Evolutionary conservation across 805 yeast species (phyloP), one percentile per base, ranked within the genome.

Genomic region (Candida piceae): DNA sequence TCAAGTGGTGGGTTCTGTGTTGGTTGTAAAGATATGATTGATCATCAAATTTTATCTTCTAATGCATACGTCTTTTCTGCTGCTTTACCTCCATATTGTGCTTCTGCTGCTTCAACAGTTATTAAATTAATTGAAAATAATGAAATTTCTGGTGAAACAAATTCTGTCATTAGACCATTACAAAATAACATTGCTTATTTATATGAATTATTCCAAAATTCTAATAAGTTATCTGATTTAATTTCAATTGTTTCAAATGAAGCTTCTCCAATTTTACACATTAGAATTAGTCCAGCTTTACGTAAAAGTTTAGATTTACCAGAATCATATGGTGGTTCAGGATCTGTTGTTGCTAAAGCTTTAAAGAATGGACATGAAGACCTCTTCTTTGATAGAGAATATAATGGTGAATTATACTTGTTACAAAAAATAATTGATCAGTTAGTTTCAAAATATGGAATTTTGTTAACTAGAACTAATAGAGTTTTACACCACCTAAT

Each of bases 1-100:
- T 71, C 93, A 1, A 78, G 90, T 34, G 98, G 98, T 46, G 97
- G 96, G 1, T 90, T 86, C 64, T 93, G 95, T 56, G 84, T 85
- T 20, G 98, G 97, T 40, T 81, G 76, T 29, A 61, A 66, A 18
- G 81, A 81, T 38, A 86, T 93, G 87, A 77, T 88, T 23, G 80
- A 80, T 49, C 96, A 90, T 64, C 98, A 93, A 69, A 78, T 95
- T 58, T 82, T 93, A 52, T 83, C 87, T 17, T 85, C 95, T 11
- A 70, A 72, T 46, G 96, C 96, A 3, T 93, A 87, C 57, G 93
- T 93, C 42, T 93, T 86, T 59, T 84, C 95, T 52, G 98, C 98
- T 7, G 76, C 96, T 1, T 74, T 90, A 57, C 97, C 98, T 10
- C 94, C 97, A 17, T 90, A 84, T 61, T 74, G 87, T 29, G 95